Percentiles rank a stretch among this genome's conserved stretches.
phyloP scores from a whole-genome alignment of 2,329 filamentous ascomycete genomes.

The Aspergillus ibericus region DNA sequence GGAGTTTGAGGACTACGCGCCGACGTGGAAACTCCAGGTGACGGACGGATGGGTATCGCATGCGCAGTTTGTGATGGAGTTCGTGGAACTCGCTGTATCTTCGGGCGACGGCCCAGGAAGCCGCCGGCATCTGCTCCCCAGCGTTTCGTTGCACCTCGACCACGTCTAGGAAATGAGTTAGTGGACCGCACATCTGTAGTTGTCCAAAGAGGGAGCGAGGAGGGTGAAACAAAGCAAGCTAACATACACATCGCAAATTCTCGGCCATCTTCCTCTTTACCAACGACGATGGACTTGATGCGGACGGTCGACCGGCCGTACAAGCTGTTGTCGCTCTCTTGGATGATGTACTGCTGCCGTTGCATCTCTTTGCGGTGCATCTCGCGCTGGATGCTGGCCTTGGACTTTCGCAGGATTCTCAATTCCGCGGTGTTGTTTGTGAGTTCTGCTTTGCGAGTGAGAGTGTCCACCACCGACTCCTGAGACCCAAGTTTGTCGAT shows the following conservation, averaged over 20 bases:
- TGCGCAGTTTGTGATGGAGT: slow-evolving; percentile 82
- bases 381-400: slow-evolving; percentile 87
- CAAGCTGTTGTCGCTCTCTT: slow-evolving; percentile 96
- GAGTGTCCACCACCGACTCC: slow-evolving; percentile 84
- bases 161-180: slow-evolving; percentile 57
- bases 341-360: slow-evolving; percentile 92
- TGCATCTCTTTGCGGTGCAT: slow-evolving; percentile 93
- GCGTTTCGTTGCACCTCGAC: slow-evolving; percentile 88
- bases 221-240: not conserved
- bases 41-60: slow-evolving; percentile 81
- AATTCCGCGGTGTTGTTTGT: slow-evolving; percentile 96
- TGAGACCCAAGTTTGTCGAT: slow-evolving; percentile 87
- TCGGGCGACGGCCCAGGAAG: slow-evolving; percentile 87
- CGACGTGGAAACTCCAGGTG: slow-evolving; percentile 89
- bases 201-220: not conserved
- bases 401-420: slow-evolving; percentile 88
- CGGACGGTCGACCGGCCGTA: slow-evolving; percentile 87
- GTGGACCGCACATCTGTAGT: not conserved
- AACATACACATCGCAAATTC: slow-evolving; percentile 80
- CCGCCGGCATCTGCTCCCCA: slow-evolving; percentile 94
- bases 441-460: slow-evolving; percentile 90
- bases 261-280: slow-evolving; percentile 84
- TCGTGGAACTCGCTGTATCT: slow-evolving; percentile 97
- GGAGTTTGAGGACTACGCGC: slow-evolving; percentile 92
- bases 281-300: slow-evolving; percentile 91